Base-by-base conservation (phyloP, 75 land plant genomes). In the Pinus albicaulis region DNA sequence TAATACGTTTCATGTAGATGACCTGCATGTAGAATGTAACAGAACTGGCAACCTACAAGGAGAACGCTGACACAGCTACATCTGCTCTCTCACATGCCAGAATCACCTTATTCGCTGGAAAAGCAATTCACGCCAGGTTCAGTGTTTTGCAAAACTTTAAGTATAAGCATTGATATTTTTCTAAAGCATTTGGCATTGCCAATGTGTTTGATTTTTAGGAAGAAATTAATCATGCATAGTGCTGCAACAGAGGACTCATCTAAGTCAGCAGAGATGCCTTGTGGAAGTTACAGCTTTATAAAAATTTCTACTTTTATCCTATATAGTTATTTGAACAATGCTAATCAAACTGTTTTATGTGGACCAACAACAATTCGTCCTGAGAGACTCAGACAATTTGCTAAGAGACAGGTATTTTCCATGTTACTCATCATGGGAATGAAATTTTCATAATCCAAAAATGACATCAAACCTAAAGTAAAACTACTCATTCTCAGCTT, bases 221-320 rank as follows among this genome's bases (percentile, higher is more conserved):
- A 48, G 12, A 8, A 48, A 10, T 48, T 48, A 48, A 48, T 48
- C 12, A 48, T 48, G 53, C 2, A 48, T 44, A 48, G 24, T 10
- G n/a, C 6, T 20, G 34, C 4, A 16, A 73, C 81, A 97, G 99
- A 98, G 99, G 99, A 28, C 81, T 97, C 13, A 71, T 95, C 24
- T 92, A n/a, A n/a, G n/a, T n/a, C n/a, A n/a, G n/a, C n/a, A n/a
- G n/a, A n/a, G n/a, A n/a, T n/a, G n/a, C n/a, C n/a, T n/a, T n/a
- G n/a, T n/a, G n/a, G n/a, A n/a, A n/a, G n/a, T 89, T 60, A 92
- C 99, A 23, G 80, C 95, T 11, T 70, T 93, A 24, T 92, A 93
- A n/a, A n/a, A n/a, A 36, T 95, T 92, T 74, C 80, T 95, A 22
- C 86, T 95, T 56, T 76, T 92, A 16, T 86, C 86, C 41, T 97